phyloP scores from a whole-genome alignment of 164 flowering plant genomes.

The Aristolochia californica region DNA sequence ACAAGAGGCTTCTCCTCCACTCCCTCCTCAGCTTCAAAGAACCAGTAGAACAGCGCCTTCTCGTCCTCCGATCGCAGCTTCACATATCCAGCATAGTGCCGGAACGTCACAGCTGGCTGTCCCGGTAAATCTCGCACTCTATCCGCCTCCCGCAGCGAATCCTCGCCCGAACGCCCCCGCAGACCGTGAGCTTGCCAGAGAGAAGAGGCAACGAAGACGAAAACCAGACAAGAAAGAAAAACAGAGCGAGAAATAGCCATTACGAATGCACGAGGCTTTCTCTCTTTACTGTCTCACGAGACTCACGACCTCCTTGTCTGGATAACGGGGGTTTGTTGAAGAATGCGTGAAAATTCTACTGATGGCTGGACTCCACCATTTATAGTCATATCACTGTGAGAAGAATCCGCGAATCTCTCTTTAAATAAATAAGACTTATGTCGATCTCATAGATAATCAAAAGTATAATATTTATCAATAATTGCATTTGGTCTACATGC shows the following conservation, averaged over 20 bases:
- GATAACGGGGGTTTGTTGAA: too few relatives aligned
- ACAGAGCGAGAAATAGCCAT: constrained; percentile 7
- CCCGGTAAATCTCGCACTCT: constrained; percentile 39
- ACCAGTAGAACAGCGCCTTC: constrained; percentile 58
- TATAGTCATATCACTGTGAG: too few relatives aligned
- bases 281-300: not conserved
- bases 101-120: constrained; percentile 37
- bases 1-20: constrained; percentile 31
- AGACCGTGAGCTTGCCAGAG: not conserved
- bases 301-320: too few relatives aligned
- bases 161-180: not conserved
- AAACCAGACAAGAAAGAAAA: constrained; percentile 7
- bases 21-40: constrained; percentile 34
- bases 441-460: too few relatives aligned
- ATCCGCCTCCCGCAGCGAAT: constrained; percentile 19
- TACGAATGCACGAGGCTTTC: not conserved
- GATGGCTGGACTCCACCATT: too few relatives aligned
- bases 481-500: too few relatives aligned
- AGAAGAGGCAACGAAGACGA: not conserved
- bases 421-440: too few relatives aligned
- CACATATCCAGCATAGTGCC: constrained; percentile 52
- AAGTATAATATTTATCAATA: too few relatives aligned
- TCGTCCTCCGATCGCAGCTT: constrained; percentile 19
- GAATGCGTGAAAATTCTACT: too few relatives aligned
- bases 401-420: too few relatives aligned